Base-by-base conservation (phyloP, 2,329 filamentous ascomycete genomes). In the Hypoxylon sp. region DNA sequence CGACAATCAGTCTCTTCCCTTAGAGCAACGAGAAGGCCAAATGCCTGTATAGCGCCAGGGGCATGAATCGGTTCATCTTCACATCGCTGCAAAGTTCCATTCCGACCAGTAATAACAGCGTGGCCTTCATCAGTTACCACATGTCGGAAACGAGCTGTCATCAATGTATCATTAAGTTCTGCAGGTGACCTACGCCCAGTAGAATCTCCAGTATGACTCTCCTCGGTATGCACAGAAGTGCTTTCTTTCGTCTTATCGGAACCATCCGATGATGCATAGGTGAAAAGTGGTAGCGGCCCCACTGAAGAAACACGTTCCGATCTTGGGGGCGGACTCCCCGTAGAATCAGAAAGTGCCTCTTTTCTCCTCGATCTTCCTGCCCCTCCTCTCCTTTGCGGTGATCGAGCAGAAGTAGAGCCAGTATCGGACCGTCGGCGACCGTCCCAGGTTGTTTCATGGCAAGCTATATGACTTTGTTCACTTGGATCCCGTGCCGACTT, bases 31-130 rank as follows among this genome's bases (percentile, higher is more conserved):
- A 97, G 82, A 3, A 92, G 83, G 0, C 94, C 94, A 72, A 97
- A 97, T 0, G 87, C 85, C 77, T 97, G 94, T 0, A 94, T 81
- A 1, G 92, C 92, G 34, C 93, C 93, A 0, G 94, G 94, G 0
- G 93, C 91, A 71, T 95, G 93, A 25, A 97, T 97, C 0, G 94
- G 93, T 74, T 97, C 94, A 74, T 97, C 94, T 78, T 97, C 94
- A 75, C 94, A 97, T 57, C 89, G 87, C 76, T 97, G 92, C 48
- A 96, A 81, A 0, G 85, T 87, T 1, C 89, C 90, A 58, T 93
- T 89, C 60, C 91, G 86, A 5, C 93, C 93, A 0, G 93, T 96
- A 59, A 97, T 92, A 30, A 97, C 87, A 25, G 91, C 89, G 80
- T 97, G 93, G 0, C 93, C 93, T 14, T 89, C 91, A 1, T 92